Evolutionary conservation across 345 rosid species (phyloP).

Genomic region (Corchorus olitorius): DNA sequence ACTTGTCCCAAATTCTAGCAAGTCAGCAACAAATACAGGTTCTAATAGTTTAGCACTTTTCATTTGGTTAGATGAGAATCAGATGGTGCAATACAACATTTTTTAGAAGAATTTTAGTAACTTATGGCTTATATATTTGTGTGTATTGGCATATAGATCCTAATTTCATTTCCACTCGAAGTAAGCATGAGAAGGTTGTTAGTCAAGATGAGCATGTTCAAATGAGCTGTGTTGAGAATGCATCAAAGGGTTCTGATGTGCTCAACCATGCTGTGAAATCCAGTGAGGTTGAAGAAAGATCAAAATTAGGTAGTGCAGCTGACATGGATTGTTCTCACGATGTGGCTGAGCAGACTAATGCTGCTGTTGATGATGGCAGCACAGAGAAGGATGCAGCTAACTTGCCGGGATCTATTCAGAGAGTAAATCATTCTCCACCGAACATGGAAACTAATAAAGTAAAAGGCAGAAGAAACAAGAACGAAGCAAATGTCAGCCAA

Average conservation of each 20-base stretch:
- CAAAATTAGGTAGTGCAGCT: background rate
- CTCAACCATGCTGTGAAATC: constrained; percentile 1
- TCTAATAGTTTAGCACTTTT: constrained; percentile 6
- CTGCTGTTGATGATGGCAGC: constrained; percentile 13
- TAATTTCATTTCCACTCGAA: constrained; percentile 24
- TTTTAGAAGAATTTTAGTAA: constrained; percentile 3
- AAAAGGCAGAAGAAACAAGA: background rate
- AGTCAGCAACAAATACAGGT: constrained; percentile 28
- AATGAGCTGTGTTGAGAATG: background rate
- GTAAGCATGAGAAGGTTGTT: constrained; percentile 21
- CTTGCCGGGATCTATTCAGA: background rate
- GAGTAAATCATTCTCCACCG: constrained; percentile 3
- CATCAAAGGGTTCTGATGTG: background rate
- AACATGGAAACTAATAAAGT: background rate
- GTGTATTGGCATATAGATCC: constrained; percentile 24
- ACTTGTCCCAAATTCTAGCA: constrained; percentile 4
- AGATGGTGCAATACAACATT: constrained; percentile 7
- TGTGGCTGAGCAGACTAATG: constrained; percentile 8
- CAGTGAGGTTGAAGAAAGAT: background rate
- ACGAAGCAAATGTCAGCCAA: background rate
- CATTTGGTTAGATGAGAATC: background rate
- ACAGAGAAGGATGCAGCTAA: background rate
- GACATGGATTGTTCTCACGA: background rate
- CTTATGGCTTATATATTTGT: background rate
- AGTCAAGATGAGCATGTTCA: constrained; percentile 2